phyloP scores from a whole-genome alignment of 2,329 filamentous ascomycete genomes.

The Botrytis fragariae region DNA sequence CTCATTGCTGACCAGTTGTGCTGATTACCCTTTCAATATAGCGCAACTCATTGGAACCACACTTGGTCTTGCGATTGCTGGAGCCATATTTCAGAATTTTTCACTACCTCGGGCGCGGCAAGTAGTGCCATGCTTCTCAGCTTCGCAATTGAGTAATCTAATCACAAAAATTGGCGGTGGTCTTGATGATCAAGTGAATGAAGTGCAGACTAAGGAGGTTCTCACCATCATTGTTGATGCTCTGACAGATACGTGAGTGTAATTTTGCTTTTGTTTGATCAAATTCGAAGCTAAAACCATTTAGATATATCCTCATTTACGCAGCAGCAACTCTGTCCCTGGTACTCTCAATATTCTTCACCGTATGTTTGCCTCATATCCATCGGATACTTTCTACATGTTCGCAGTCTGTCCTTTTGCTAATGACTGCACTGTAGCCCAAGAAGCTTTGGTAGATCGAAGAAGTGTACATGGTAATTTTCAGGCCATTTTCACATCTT shows the following conservation, averaged over 20 bases:
- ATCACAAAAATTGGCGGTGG: not conserved
- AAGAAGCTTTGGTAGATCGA: not conserved
- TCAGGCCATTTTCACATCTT: not conserved
- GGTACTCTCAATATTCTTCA: not conserved
- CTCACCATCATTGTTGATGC: not conserved
- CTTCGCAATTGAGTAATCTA: not conserved
- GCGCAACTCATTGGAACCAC: constrained; percentile 9
- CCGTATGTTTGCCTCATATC: not conserved
- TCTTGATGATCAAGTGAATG: not conserved
- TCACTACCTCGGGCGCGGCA: not conserved
- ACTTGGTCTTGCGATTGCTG: constrained; percentile 8
- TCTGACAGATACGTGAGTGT: constrained; percentile 5
- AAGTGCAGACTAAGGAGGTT: not conserved
- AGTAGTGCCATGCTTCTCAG: not conserved
- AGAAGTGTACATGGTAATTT: not conserved
- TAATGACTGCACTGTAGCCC: not conserved
- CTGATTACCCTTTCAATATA: not conserved
- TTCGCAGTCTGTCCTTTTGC: not conserved
- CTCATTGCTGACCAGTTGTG: not conserved
- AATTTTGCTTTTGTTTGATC: not conserved
- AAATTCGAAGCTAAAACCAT: not conserved
- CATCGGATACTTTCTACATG: not conserved
- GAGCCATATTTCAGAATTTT: constrained; percentile 14
- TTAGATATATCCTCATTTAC: constrained; percentile 11
- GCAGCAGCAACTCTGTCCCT: not conserved